Base-by-base conservation (phyloP, 2,329 filamentous ascomycete species). In the Diaporthe vaccinii region DNA sequence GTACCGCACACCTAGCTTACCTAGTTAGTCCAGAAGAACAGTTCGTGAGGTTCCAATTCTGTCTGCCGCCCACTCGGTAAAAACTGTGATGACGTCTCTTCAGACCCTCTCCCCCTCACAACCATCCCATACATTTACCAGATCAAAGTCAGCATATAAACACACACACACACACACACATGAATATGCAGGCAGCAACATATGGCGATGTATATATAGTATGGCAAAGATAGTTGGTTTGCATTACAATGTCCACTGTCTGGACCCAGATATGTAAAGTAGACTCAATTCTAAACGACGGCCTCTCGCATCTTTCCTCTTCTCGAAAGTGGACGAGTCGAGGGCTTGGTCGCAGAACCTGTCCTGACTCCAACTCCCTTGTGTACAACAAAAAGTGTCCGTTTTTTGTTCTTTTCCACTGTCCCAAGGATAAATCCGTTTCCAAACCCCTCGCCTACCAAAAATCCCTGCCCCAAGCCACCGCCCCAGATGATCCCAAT, bases 321-420 rank as follows among this genome's bases (percentile, higher is more conserved):
- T 55, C 34, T 62, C 31, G 25, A 44, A 73, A 49, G 59, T 65
- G 46, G 65, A 25, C 44, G n/a, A 55, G n/a, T 49, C 17, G 28
- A 67, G 49, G 31, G 46, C 25, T 57, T 44, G 58, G n/a, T 57
- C 58, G 25, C 31, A 44, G 51, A 51, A 31, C 49, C 34, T 41
- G 55, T 65, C 71, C 58, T 31, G 49, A 73, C 71, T 55, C 71
- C 71, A 73, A 65, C 71, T 62, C 58, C 46, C 51, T 73, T 65
- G 46, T 65, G 57, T 62, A 65, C 71, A 73, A 55, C 36, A 44
- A 44, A 59, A 49, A 22, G 22, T 55, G 12, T 73, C 58, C 59
- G 3, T 72, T 72, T 73, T 73, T 73, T 65, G 59, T 65, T 73
- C 58, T 73, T 65, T 55, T 44, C 71, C 58, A 46, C 68, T 73